phyloP scores from a whole-genome alignment of 1,284 basidiomycete genomes.

The Naganishia sp. region DNA sequence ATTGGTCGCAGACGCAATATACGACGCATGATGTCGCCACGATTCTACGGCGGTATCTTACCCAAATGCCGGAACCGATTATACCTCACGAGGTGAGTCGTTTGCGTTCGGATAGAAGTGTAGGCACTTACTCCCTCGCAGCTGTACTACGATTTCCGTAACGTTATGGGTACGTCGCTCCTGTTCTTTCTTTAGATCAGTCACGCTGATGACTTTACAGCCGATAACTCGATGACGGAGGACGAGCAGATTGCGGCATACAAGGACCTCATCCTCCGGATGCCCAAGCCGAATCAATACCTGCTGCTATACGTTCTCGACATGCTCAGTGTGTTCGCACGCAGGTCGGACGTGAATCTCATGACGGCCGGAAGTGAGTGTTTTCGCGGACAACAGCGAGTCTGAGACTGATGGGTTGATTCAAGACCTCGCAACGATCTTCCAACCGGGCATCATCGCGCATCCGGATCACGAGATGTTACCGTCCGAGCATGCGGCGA shows the following conservation, averaged over 20 bases:
- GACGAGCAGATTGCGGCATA: constrained; percentile 67
- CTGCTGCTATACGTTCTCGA: constrained; percentile 95
- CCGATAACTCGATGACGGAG: constrained; percentile 65
- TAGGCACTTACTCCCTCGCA: constrained; percentile 1
- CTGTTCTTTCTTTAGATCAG: neutral
- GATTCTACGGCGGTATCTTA: constrained; percentile 92
- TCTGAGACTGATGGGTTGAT: constrained; percentile 3
- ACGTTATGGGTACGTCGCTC: constrained; percentile 13
- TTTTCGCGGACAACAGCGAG: constrained; percentile 2
- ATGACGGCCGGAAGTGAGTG: constrained; percentile 90
- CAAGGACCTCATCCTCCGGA: constrained; percentile 76
- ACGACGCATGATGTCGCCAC: constrained; percentile 96
- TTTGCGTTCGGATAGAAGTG: neutral
- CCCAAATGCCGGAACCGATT: constrained; percentile 73
- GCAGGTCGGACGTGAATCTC: constrained; percentile 85
- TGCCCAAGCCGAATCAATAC: constrained; percentile 88
- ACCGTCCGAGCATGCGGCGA: constrained; percentile 78
- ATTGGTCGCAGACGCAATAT: constrained; percentile 82
- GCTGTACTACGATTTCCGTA: constrained; percentile 26
- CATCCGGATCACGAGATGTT: constrained; percentile 81
- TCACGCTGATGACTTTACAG: constrained; percentile 51
- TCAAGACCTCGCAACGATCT: constrained; percentile 87
- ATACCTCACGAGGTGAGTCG: constrained; percentile 65
- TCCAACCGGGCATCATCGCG: constrained; percentile 86
- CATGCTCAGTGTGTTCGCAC: constrained; percentile 88